phyloP scores from a whole-genome alignment of 139 green algal genomes.

The Medakamo hakoo region DNA sequence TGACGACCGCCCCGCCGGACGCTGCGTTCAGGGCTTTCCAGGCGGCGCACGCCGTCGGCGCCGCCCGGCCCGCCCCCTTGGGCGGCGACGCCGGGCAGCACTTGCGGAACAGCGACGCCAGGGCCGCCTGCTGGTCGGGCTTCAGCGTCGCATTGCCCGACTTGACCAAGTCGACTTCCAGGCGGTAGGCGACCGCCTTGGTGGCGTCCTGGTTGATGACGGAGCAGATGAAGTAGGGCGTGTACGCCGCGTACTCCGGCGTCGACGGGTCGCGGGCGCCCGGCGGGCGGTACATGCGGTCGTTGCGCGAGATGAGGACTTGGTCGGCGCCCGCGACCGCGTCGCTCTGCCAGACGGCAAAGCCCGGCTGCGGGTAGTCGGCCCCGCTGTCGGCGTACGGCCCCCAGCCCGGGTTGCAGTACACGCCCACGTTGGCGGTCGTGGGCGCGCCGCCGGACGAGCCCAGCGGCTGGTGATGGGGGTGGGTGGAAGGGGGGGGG shows the following conservation, averaged over 20 bases:
- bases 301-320: conserved; percentile 1
- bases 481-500: too few species aligned
- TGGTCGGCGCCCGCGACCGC: background rate
- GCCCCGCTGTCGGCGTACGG: background rate
- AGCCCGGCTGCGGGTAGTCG: conserved; percentile 4
- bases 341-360: background rate
- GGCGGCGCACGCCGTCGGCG: too few species aligned
- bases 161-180: conserved; percentile 3
- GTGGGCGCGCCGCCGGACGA: background rate
- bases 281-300: conserved; percentile 4
- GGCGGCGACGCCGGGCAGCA: conserved; percentile 3
- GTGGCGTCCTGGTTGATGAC: conserved; percentile 3
- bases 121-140: background rate
- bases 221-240: conserved; percentile 3
- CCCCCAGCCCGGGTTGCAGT: conserved; percentile 6
- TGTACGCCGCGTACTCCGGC: background rate
- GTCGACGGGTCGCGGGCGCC: background rate
- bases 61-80: too few species aligned
- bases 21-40: conserved; percentile 1
- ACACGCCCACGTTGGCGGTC: background rate
- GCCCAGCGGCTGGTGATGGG: too few species aligned
- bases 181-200: background rate
- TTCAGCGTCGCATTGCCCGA: background rate
- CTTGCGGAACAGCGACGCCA: conserved; percentile 3
- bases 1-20: background rate